Evolutionary conservation across 1,139 yeast species (phyloP), one percentile per base, ranked within the genome.

Genomic region (Pichia sp.): DNA sequence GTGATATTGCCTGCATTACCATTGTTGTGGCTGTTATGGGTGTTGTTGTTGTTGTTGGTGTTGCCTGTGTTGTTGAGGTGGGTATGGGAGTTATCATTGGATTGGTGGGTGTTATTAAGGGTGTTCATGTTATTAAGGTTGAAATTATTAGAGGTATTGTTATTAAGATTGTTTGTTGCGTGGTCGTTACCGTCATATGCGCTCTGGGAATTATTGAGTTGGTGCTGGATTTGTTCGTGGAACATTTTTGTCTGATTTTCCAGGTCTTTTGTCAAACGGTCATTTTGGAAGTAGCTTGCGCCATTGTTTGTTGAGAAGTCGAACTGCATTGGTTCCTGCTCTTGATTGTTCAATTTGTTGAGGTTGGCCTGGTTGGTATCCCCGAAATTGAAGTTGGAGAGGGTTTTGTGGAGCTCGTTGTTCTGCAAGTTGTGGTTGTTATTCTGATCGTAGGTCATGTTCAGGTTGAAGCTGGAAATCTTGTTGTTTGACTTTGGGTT

Each of bases 361-460:
- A 26, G 60, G 63, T 47, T 61, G 59, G 63, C 11, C 49, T 59
- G 59, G 47, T 59, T 15, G 13, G 6, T 16, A 29, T 46, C 34
- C 8, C 8, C 59, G 53, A 64, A 65, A 41, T 59, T 55, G 42
- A 65, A 65, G 36, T 58, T 59, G 13, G 63, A 61, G 54, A 64
- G 61, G 11, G 58, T 49, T 26, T 55, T 54, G 38, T 50, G 60
- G 31, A 57, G 34, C 31, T 45, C 55, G 40, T 51, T 54, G 36
- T 48, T 40, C 34, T 42, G 48, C 49, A 54, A 13, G 26, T 32
- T 49, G 16, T 47, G 41, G 19, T 45, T 34, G 8, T 29, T 36
- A 43, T 47, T 45, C 43, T 47, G 29, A 38, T 49, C 53, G 32
- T 47, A 38, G 8, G 47, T 51, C 16, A 50, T 36, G 49, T 51